Evolutionary conservation across 2,329 filamentous ascomycete species (phyloP).

Genomic region (Sporothrix pallida): DNA sequence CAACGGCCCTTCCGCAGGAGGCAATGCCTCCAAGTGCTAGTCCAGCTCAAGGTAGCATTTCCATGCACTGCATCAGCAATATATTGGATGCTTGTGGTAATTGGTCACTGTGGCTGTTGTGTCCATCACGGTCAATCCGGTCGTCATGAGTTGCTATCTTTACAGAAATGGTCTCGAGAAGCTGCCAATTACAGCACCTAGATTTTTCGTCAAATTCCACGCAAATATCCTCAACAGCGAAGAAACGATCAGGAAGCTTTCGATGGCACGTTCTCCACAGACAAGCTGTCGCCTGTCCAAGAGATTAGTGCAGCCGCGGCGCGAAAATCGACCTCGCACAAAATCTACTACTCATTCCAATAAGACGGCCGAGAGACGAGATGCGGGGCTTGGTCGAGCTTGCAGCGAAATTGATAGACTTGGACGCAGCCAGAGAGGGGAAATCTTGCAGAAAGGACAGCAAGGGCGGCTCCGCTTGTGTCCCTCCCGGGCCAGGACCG

Average conservation of each 20-base stretch:
- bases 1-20: neutral
- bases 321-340: neutral
- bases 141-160: neutral
- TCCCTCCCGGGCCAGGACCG: neutral
- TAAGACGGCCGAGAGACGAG: neutral
- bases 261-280: neutral
- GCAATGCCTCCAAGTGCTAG: no score
- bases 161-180: neutral
- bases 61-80: neutral
- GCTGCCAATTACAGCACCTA: neutral
- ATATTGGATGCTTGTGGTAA: neutral
- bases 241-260: no score
- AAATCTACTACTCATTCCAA: neutral
- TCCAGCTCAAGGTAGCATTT: neutral
- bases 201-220: neutral
- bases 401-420: neutral
- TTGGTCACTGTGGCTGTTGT: neutral
- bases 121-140: neutral
- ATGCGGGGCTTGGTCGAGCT: constrained; percentile 8
- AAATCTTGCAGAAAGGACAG: constrained; percentile 1
- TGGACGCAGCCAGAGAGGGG: neutral
- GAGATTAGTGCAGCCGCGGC: constrained; percentile 10
- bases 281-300: neutral
- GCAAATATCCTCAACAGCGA: neutral
- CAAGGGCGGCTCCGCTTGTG: constrained; percentile 9